These are phyloP conservation scores for Arthonia radiata DNA, from an alignment of 495 filamentous ascomycete genomes.

Conservation along the genomic window DNA sequence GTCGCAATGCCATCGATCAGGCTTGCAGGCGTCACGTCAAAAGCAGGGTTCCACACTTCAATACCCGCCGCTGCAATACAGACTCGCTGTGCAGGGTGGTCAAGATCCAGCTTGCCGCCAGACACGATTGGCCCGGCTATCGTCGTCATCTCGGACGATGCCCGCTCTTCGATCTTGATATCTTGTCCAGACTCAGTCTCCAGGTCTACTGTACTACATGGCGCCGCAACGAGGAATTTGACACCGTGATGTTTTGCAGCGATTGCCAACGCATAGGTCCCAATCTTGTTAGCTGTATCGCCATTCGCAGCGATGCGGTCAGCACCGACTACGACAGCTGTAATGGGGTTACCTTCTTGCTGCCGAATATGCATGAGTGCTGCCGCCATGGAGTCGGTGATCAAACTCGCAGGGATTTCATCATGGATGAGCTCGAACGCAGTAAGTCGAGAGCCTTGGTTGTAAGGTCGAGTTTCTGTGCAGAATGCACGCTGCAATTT, in stretches of 20 bases:
- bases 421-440: constrained; percentile 92
- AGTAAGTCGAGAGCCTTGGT: constrained; percentile 85
- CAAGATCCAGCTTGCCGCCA: constrained; percentile 18
- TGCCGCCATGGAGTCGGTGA: constrained; percentile 92
- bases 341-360: constrained; percentile 32
- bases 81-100: constrained; percentile 33
- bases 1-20: constrained; percentile 90
- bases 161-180: constrained; percentile 75
- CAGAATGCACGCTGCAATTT: constrained; percentile 63
- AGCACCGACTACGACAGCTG: constrained; percentile 77
- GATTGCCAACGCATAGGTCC: constrained; percentile 78
- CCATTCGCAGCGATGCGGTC: constrained; percentile 91
- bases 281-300: constrained; percentile 96
- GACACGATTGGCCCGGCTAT: constrained; percentile 42
- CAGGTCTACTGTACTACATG: constrained; percentile 81
- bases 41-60: constrained; percentile 82
- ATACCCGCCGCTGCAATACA: constrained; percentile 62
- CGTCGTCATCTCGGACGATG: constrained; percentile 50
- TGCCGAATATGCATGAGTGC: constrained; percentile 37
- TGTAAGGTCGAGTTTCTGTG: constrained; percentile 92
- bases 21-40: constrained; percentile 70
- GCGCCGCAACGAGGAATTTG: constrained; percentile 87
- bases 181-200: constrained; percentile 44
- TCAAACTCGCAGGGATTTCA: constrained; percentile 69
- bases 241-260: constrained; percentile 65